These are phyloP conservation scores for Suillus alpinus DNA, from an alignment of 768 basidiomycete species.

Conservation along the genomic window DNA sequence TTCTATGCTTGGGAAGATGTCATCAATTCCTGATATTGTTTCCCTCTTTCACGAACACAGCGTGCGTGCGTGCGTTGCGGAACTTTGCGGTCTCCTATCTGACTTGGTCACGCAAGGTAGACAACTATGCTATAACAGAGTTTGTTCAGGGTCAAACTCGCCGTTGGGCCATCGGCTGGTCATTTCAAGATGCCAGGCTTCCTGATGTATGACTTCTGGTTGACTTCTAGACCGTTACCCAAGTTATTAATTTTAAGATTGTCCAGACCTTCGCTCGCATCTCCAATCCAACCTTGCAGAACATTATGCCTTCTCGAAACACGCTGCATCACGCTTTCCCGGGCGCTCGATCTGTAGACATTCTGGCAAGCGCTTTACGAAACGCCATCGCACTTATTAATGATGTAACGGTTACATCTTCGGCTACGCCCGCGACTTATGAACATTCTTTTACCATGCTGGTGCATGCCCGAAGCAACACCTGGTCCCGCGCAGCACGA, in stretches of 20 bases:
- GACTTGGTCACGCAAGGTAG: conserved; percentile 47
- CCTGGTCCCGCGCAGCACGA: conserved; percentile 70
- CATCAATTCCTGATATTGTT: conserved; percentile 66
- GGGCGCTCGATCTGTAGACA: conserved; percentile 6
- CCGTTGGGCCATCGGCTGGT: conserved; percentile 95
- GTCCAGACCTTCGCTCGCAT: conserved; percentile 36
- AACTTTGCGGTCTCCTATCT: background rate
- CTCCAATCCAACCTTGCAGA: conserved; percentile 41
- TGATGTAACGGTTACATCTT: conserved; percentile 17
- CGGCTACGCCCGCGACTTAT: background rate
- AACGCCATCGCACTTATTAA: conserved; percentile 35
- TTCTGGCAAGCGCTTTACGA: conserved; percentile 20
- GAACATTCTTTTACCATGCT: conserved; percentile 16
- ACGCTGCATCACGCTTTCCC: conserved; percentile 44
- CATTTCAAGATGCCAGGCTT: conserved; percentile 57
- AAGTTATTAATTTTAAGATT: conserved; percentile 18
- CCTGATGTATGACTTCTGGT: conserved; percentile 64
- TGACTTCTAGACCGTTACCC: background rate
- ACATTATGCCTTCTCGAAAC: conserved; percentile 57
- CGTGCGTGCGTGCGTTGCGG: conserved; percentile 39
- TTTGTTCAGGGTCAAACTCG: conserved; percentile 85
- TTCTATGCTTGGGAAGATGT: conserved; percentile 86
- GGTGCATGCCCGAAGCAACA: conserved; percentile 37
- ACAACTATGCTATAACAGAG: conserved; percentile 83
- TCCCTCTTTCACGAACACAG: conserved; percentile 44